phyloP scores from a whole-genome alignment of 2,329 filamentous ascomycete species.

The Hymenoscyphus occultus region DNA sequence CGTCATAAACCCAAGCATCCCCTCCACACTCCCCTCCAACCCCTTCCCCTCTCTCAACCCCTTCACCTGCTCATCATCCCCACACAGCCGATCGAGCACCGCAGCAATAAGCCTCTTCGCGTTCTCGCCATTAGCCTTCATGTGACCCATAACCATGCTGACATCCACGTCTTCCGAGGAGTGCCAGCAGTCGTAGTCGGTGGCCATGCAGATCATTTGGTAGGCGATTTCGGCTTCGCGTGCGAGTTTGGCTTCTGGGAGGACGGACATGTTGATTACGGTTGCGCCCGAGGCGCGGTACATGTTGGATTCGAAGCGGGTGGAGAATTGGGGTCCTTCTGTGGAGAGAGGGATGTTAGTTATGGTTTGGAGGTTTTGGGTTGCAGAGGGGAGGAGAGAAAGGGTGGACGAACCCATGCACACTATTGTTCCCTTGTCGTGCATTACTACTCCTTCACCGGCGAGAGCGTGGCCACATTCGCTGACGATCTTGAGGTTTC shows the following conservation, averaged over 20 bases:
- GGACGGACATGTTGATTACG: constrained; percentile 96
- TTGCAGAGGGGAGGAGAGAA: background rate
- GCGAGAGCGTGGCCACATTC: constrained; percentile 71
- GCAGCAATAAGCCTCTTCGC: constrained; percentile 80
- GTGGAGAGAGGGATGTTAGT: constrained; percentile 17
- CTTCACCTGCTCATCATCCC: constrained; percentile 71
- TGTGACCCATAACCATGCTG: constrained; percentile 94
- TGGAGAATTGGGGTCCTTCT: constrained; percentile 98
- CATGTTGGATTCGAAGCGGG: constrained; percentile 90
- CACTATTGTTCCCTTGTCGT: constrained; percentile 79
- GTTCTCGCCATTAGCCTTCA: constrained; percentile 89
- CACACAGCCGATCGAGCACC: constrained; percentile 68
- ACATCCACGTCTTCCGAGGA: constrained; percentile 81
- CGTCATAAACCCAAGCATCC: constrained; percentile 78
- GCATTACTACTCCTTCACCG: constrained; percentile 80
- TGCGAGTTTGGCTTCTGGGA: constrained; percentile 94
- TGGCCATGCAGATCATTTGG: constrained; percentile 99
- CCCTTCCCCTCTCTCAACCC: constrained; percentile 79
- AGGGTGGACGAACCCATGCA: constrained; percentile 72
- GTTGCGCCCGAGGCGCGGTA: constrained; percentile 92
- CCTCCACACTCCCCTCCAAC: constrained; percentile 71
- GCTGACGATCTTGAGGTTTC: constrained; percentile 57
- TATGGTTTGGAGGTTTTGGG: background rate
- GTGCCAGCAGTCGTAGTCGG: constrained; percentile 99
- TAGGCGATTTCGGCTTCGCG: constrained; percentile 95